Evolutionary conservation across 306 rosid species (phyloP).

Genomic region (Sophora flavescens): DNA sequence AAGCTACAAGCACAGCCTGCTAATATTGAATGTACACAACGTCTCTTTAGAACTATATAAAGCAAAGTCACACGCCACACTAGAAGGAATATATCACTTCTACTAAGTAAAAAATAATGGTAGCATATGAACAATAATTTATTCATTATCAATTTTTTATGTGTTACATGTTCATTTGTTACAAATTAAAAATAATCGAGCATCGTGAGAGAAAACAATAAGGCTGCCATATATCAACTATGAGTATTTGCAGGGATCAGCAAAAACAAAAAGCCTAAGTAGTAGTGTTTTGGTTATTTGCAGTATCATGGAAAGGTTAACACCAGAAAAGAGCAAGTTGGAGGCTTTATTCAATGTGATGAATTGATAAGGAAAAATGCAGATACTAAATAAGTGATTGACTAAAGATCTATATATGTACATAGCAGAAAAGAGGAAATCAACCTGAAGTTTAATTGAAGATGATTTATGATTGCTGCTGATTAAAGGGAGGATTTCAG

Average conservation of each 20-base stretch:
- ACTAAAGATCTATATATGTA: conserved; percentile 4
- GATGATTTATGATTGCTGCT: conserved; percentile 48
- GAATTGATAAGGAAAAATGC: conserved; percentile 18
- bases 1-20: conserved; percentile 77
- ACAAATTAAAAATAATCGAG: conserved; percentile 6
- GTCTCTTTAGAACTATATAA: conserved; percentile 11
- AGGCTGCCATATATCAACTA: conserved; percentile 4
- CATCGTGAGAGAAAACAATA: conserved; percentile 15
- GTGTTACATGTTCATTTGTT: not conserved
- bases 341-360: conserved; percentile 1
- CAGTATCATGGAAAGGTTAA: conserved; percentile 2
- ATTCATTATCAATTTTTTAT: not conserved
- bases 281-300: not conserved
- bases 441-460: conserved; percentile 68
- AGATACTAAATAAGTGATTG: not conserved
- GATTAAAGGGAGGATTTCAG: conserved; percentile 30
- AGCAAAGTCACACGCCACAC: not conserved
- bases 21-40: conserved; percentile 21
- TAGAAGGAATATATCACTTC: not conserved
- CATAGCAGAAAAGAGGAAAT: conserved; percentile 15
- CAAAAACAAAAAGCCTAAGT: not conserved
- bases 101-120: not conserved
- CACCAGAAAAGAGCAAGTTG: not conserved
- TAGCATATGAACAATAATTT: not conserved
- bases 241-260: conserved; percentile 15